Conservation (phyloP, 169 alveolate genomes). For the Cardiosporidium cionae region DNA sequence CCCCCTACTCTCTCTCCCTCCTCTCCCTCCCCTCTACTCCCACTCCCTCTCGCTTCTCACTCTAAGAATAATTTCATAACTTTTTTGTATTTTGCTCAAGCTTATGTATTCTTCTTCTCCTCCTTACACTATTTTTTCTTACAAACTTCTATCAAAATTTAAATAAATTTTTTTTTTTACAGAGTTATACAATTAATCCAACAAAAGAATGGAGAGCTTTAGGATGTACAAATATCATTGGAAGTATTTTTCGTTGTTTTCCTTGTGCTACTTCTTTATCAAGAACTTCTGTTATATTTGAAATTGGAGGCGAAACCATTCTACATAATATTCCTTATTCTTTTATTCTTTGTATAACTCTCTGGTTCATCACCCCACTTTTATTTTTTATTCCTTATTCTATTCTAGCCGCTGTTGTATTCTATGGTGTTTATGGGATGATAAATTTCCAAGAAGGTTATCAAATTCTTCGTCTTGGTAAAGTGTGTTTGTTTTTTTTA, state of each 20-base stretch:
- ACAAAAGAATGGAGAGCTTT: slow-evolving; percentile 31
- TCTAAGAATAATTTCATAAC: too few relatives aligned
- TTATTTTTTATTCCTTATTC: slow-evolving; percentile 23
- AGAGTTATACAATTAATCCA: slow-evolving; percentile 26
- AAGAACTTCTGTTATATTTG: slow-evolving; percentile 18
- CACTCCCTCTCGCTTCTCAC: too few relatives aligned
- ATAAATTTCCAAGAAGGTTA: slow-evolving; percentile 32
- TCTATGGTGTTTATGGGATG: slow-evolving; percentile 42
- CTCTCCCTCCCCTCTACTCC: too few relatives aligned
- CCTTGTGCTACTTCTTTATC: slow-evolving; percentile 39
- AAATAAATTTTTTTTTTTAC: not conserved
- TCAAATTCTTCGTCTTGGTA: too few relatives aligned
- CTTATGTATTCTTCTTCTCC: too few relatives aligned
- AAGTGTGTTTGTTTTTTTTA: too few relatives aligned
- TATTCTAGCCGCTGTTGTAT: slow-evolving; percentile 36
- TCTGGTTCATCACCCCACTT: slow-evolving; percentile 34
- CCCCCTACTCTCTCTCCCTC: too few relatives aligned
- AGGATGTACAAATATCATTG: slow-evolving; percentile 23
- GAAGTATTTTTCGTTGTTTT: slow-evolving; percentile 35
- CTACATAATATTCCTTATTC: slow-evolving; percentile 21
- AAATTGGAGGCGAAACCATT: slow-evolving; percentile 19
- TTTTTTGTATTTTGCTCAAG: too few relatives aligned
- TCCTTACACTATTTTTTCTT: too few relatives aligned
- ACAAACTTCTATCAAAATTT: too few relatives aligned
- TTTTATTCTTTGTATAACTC: slow-evolving; percentile 22